A percentile compares a stretch with the other conserved stretches of the same genome.
These are phyloP conservation scores for Aspergillus melleus DNA, from an alignment of 2,329 filamentous ascomycete species.

Conservation along the genomic window DNA sequence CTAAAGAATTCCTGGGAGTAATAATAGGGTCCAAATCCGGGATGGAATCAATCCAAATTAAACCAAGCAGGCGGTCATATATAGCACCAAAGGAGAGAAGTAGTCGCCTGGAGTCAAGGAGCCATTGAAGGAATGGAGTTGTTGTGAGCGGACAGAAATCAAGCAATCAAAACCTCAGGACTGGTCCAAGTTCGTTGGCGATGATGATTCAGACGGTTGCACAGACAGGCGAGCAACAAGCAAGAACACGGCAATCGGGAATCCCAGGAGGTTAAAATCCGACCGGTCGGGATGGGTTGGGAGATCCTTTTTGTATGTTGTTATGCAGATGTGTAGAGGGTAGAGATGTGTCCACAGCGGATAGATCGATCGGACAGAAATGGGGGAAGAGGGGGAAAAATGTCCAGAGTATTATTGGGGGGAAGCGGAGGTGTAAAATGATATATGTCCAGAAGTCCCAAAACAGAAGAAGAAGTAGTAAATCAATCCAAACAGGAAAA, in stretches of 20 bases:
- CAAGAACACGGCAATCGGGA: neutral
- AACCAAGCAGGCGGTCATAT: conserved; percentile 2
- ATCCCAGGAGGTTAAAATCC: neutral
- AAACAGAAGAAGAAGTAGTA: conserved; percentile 7
- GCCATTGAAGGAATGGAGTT: conserved; percentile 23
- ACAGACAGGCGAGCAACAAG: conserved; percentile 14
- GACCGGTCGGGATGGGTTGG: neutral
- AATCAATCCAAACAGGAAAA: conserved; percentile 6
- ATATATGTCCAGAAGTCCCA: conserved; percentile 2
- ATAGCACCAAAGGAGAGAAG: conserved; percentile 11
- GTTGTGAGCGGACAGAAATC: conserved; percentile 1
- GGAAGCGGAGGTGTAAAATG: neutral
- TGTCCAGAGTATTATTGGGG: neutral
- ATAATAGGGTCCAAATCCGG: conserved; percentile 6
- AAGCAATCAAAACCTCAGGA: conserved; percentile 16
- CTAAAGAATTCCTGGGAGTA: neutral
- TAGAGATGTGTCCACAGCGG: neutral
- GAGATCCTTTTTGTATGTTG: neutral
- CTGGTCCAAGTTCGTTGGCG: conserved; percentile 11
- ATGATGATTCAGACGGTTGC: conserved; percentile 8
- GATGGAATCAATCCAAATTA: conserved; percentile 9
- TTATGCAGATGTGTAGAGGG: neutral
- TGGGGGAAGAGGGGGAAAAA: neutral
- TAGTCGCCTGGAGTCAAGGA: conserved; percentile 19
- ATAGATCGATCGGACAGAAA: neutral